Evolutionary conservation across 2,329 filamentous ascomycete species (phyloP).

Genomic region (Trichophyton simii): DNA sequence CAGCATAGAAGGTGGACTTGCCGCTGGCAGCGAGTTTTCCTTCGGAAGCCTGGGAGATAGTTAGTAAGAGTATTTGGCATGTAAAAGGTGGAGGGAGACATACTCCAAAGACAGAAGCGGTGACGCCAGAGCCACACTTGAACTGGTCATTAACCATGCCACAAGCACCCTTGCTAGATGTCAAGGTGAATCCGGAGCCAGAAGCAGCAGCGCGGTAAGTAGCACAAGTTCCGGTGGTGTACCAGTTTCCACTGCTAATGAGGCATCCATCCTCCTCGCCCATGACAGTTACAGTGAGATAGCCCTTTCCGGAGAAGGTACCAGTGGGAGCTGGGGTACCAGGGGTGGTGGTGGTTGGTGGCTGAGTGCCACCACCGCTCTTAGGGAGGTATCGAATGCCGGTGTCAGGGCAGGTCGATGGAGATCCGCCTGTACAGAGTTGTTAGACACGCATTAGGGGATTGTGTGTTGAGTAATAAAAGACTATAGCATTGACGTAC

Average conservation of each 20-base stretch:
- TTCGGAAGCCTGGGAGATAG: conserved; percentile 2
- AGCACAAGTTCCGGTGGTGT: conserved; percentile 49
- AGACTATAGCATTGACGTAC: conserved; percentile 17
- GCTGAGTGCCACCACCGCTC: conserved; percentile 16
- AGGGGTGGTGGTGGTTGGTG: conserved; percentile 6
- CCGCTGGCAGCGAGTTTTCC: conserved; percentile 13
- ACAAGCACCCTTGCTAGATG: conserved; percentile 44
- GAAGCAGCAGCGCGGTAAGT: conserved; percentile 44
- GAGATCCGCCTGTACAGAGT: conserved; percentile 34
- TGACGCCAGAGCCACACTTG: conserved; percentile 33
- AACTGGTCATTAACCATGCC: conserved; percentile 39
- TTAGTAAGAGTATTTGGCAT: not conserved
- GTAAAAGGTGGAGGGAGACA: conserved; percentile 11
- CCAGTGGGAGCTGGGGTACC: conserved; percentile 6
- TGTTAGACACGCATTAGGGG: not conserved
- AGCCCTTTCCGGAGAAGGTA: conserved; percentile 44
- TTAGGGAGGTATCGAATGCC: conserved; percentile 57
- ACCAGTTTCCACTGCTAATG: conserved; percentile 52
- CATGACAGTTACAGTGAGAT: conserved; percentile 37
- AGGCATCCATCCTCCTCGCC: conserved; percentile 46
- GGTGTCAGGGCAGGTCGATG: conserved; percentile 48
- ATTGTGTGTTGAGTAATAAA: not conserved
- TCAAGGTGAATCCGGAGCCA: conserved; percentile 39
- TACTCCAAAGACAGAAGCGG: conserved; percentile 25
- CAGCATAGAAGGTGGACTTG: conserved; percentile 22